phyloP scores from a whole-genome alignment of 1,139 yeast species.

The Protomyces arabidopsidicola region DNA sequence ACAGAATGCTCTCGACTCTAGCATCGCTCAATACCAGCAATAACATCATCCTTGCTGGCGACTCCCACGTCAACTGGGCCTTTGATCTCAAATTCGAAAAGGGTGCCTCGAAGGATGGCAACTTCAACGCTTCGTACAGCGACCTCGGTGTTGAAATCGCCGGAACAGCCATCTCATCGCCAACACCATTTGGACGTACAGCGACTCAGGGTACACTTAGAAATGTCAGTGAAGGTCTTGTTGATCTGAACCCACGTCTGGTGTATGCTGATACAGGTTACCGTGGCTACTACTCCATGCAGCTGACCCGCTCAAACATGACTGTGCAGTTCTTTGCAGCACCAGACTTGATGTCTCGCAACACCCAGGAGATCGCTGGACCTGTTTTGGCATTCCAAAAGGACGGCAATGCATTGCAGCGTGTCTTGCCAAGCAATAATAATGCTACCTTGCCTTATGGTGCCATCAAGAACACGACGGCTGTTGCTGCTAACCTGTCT shows the following conservation, averaged over 20 bases:
- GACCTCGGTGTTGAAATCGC: constrained; percentile 13
- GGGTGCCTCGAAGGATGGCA: neutral
- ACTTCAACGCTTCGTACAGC: neutral
- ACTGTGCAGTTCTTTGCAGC: neutral
- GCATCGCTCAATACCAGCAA: neutral
- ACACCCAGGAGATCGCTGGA: neutral
- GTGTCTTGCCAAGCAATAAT: neutral
- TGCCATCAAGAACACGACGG: neutral
- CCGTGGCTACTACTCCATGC: neutral
- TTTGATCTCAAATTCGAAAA: neutral
- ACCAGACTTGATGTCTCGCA: neutral
- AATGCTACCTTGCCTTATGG: neutral
- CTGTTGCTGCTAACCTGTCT: neutral
- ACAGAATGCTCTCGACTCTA: constrained; percentile 1
- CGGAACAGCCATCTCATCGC: constrained; percentile 3
- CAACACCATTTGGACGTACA: neutral
- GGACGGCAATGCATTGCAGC: neutral
- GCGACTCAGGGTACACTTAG: neutral
- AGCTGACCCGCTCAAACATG: neutral
- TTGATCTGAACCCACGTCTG: neutral
- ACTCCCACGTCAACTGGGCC: constrained; percentile 15
- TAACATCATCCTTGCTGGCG: constrained; percentile 9
- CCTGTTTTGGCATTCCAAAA: neutral
- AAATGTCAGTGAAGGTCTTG: neutral
- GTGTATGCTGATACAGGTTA: neutral